These are phyloP conservation scores for Jackrogersella minutella DNA, from an alignment of 495 filamentous ascomycete genomes.

Conservation along the genomic window DNA sequence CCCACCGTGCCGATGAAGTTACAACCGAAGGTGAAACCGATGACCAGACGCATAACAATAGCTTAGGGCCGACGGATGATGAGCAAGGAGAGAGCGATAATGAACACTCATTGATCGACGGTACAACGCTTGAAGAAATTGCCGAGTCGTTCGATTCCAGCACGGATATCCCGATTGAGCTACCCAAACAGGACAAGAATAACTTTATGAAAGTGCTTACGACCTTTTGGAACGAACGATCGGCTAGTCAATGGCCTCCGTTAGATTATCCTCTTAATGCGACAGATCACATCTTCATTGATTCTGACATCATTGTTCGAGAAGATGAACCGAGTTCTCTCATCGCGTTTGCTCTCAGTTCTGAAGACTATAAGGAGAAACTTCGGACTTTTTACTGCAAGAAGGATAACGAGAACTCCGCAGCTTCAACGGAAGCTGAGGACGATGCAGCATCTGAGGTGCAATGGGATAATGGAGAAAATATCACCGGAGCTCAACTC, in stretches of 20 bases:
- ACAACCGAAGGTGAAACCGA: constrained; percentile 60
- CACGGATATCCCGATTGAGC: constrained; percentile 71
- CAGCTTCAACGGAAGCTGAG: constrained; percentile 41
- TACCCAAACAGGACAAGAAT: constrained; percentile 89
- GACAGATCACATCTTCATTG: constrained; percentile 93
- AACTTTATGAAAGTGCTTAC: constrained; percentile 93
- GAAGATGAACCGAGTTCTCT: constrained; percentile 98
- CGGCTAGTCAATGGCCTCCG: constrained; percentile 93
- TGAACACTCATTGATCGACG: constrained; percentile 69
- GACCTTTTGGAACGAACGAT: constrained; percentile 98
- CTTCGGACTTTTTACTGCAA: constrained; percentile 61
- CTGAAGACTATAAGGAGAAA: constrained; percentile 83
- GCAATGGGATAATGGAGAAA: constrained; percentile 39
- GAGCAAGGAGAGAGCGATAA: constrained; percentile 77
- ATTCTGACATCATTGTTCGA: constrained; percentile 96
- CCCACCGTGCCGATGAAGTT: constrained; percentile 47
- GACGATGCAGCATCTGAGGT: constrained; percentile 38
- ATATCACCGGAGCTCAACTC: constrained; percentile 62
- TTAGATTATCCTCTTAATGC: constrained; percentile 91
- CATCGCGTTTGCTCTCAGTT: constrained; percentile 89
- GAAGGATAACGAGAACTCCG: constrained; percentile 48
- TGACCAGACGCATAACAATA: constrained; percentile 59
- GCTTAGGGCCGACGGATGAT: constrained; percentile 59
- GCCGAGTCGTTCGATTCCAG: constrained; percentile 71
- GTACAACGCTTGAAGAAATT: constrained; percentile 60